phyloP scores from a whole-genome alignment of 2,329 filamentous ascomycete species.

The Colletotrichum orbiculare region DNA sequence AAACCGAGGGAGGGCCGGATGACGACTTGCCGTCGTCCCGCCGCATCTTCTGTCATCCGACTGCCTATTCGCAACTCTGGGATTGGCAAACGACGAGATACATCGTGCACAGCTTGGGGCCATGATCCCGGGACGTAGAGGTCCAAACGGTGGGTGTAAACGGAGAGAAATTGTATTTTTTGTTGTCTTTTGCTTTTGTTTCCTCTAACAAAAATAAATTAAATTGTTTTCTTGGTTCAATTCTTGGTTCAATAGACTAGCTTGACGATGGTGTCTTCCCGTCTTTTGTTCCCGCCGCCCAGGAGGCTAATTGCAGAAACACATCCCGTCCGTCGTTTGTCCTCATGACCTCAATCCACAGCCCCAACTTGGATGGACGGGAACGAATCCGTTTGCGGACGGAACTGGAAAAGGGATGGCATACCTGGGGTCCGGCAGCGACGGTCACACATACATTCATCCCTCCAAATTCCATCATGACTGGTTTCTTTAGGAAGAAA shows the following conservation, averaged over 20 bases:
- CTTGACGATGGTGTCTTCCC: background rate
- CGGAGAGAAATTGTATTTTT: background rate
- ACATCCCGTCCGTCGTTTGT: slow-evolving; percentile 19
- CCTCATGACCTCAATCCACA: slow-evolving; percentile 14
- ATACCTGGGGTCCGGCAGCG: too few species aligned
- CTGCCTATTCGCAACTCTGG: background rate
- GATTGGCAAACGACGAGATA: background rate
- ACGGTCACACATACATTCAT: too few species aligned
- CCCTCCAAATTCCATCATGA: slow-evolving; percentile 2
- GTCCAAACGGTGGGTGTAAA: slow-evolving; percentile 8
- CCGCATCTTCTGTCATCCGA: background rate
- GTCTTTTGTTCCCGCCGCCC: background rate
- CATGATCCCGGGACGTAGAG: slow-evolving; percentile 26
- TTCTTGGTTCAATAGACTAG: background rate
- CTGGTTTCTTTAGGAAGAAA: background rate
- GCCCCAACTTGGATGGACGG: slow-evolving; percentile 1
- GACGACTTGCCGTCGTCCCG: slow-evolving; percentile 1
- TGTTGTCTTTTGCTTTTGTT: background rate
- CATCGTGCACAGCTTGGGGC: background rate
- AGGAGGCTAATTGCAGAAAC: slow-evolving; percentile 28
- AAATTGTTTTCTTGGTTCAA: background rate
- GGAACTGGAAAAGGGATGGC: slow-evolving; percentile 5
- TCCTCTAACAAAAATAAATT: background rate
- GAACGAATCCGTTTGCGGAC: slow-evolving; percentile 33
- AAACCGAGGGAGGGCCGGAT: slow-evolving; percentile 7